These are phyloP conservation scores for Fusarium gaditjirri DNA, from an alignment of 2,329 filamentous ascomycete genomes.

Conservation along the genomic window DNA sequence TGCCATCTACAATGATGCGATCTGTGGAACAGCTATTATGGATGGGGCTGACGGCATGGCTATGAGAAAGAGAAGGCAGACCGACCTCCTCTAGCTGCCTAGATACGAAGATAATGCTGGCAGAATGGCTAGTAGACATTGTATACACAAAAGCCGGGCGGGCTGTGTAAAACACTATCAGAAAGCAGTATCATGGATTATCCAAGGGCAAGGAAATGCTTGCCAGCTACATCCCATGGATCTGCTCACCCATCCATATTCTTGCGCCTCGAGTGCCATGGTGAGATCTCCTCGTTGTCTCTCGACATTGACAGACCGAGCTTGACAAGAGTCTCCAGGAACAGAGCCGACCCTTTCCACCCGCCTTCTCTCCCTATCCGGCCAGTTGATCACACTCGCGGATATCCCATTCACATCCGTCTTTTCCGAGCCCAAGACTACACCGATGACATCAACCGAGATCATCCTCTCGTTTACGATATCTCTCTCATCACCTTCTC, in stretches of 20 bases:
- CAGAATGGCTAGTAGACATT: not conserved
- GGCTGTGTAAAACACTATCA: not conserved
- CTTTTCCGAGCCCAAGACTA: slow-evolving; percentile 11
- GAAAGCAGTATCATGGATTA: not conserved
- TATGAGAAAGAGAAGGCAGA: too few species aligned
- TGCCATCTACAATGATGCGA: not conserved
- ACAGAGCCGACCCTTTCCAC: not conserved
- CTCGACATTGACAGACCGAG: not conserved
- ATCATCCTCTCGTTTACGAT: not conserved
- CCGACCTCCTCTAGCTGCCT: not conserved
- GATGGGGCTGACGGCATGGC: not conserved
- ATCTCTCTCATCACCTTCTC: not conserved
- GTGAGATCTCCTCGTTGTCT: not conserved
- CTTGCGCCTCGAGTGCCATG: not conserved
- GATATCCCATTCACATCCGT: not conserved
- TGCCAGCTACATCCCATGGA: not conserved
- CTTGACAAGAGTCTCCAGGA: not conserved
- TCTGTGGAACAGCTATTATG: not conserved
- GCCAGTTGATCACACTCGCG: not conserved
- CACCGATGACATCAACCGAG: not conserved
- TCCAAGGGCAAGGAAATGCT: not conserved
- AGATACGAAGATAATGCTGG: not conserved
- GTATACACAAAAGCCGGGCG: too few species aligned
- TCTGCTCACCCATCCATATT: not conserved
- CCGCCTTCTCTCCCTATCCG: not conserved